Evolutionary conservation across 2,329 filamentous ascomycete genomes (phyloP).

Genomic region (Colletotrichum sp.): DNA sequence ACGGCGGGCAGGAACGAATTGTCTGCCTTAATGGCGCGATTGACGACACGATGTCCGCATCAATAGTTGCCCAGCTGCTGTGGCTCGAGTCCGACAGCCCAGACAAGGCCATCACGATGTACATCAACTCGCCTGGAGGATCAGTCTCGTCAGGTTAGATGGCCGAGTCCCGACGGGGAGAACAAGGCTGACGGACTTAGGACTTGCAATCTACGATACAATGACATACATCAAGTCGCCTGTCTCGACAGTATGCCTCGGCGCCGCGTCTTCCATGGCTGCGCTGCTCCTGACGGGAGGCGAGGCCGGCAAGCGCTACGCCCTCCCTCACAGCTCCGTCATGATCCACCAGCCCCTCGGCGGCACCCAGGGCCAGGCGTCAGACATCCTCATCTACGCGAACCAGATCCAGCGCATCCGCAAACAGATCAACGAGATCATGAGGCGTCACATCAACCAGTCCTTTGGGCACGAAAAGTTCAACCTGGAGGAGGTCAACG

Average conservation of each 20-base stretch:
- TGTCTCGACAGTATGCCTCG: conserved; percentile 93
- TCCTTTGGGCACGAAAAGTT: conserved; percentile 77
- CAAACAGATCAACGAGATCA: conserved; percentile 88
- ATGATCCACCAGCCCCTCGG: conserved; percentile 98
- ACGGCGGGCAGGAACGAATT: conserved; percentile 75
- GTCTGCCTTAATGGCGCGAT: conserved; percentile 92
- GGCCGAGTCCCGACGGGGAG: neutral
- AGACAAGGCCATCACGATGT: conserved; percentile 93
- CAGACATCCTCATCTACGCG: conserved; percentile 94
- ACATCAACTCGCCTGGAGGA: conserved; percentile 96
- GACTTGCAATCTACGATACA: conserved; percentile 94
- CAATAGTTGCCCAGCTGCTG: conserved; percentile 92
- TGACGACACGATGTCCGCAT: conserved; percentile 89
- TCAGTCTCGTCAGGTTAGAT: conserved; percentile 74
- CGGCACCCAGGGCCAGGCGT: conserved; percentile 67
- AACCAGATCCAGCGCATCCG: conserved; percentile 93
- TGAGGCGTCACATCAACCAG: conserved; percentile 83
- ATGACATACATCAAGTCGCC: conserved; percentile 96
- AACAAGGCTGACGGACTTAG: conserved; percentile 30
- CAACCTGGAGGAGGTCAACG: conserved; percentile 82
- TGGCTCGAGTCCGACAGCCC: conserved; percentile 98
- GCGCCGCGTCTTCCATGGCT: conserved; percentile 95
- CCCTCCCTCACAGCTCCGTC: conserved; percentile 89
- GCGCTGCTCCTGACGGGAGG: conserved; percentile 87
- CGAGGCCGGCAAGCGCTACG: conserved; percentile 82